These are phyloP conservation scores for Acanthamoeba rhysodes DNA, from an alignment of 208 protist genomes.

Conservation along the genomic window DNA sequence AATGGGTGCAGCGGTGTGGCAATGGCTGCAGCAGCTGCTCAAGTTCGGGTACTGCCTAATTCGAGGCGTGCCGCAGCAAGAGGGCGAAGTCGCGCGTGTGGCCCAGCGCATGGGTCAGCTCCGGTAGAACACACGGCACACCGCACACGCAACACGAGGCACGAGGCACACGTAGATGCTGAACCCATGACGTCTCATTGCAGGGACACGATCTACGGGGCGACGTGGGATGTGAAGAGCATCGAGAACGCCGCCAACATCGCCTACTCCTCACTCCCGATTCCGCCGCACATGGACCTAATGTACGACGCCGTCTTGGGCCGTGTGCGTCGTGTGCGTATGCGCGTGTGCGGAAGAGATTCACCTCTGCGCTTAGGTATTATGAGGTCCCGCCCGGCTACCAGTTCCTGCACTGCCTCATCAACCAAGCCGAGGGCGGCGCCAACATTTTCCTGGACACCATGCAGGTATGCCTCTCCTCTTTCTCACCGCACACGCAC, in stretches of 20 bases:
- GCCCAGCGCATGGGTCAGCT: constrained; percentile 56
- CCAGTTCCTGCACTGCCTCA: constrained; percentile 77
- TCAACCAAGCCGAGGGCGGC: constrained; percentile 71
- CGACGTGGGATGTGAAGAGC: constrained; percentile 74
- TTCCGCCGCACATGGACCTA: constrained; percentile 77
- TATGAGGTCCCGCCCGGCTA: constrained; percentile 75
- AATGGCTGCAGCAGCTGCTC: constrained; percentile 43
- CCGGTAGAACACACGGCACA: background rate
- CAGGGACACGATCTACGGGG: constrained; percentile 76
- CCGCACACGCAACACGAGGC: background rate
- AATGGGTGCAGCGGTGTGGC: constrained; percentile 8
- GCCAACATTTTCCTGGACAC: constrained; percentile 73
- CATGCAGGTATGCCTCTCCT: background rate
- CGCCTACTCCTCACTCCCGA: constrained; percentile 62
- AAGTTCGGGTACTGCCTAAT: constrained; percentile 58
- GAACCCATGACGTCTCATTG: no score
- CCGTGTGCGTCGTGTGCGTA: background rate
- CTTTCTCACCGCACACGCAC: background rate
- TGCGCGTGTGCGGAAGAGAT: background rate
- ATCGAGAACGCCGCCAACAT: constrained; percentile 75
- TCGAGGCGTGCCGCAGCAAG: background rate
- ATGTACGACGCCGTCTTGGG: constrained; percentile 17
- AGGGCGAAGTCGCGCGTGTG: constrained; percentile 38
- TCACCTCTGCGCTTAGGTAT: constrained; percentile 31
- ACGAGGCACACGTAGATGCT: background rate